Evolutionary conservation across 2,329 filamentous ascomycete species (phyloP), one percentile per base, ranked within the genome.

Genomic region (Curvularia lunata): DNA sequence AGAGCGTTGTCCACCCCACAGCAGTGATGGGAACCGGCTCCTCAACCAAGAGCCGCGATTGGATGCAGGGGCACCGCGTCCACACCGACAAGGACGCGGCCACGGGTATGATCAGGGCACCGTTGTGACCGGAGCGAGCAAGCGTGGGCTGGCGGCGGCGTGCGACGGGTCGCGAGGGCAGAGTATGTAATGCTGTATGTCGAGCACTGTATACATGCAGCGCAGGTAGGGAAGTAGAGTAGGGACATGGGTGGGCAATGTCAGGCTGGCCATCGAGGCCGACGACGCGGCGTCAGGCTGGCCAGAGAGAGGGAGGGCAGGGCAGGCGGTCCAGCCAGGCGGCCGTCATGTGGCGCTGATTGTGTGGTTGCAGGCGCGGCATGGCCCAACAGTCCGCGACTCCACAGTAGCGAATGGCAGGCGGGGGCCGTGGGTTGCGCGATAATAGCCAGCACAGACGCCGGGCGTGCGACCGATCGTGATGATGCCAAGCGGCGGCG

Each of bases 401-500:
- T 62, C 61, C 65, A 66, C 67, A 55, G 49, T 55, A 59, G 59
- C 56, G 45, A 64, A 66, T 64, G 58, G 55, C 57, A 46, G 53
- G 53, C 43, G 52, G 59, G 62, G 59, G 64, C 64, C 60, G 63
- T 67, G 63, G 64, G 62, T 62, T 65, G 61, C 56, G 54, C 50
- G 48, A 59, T 34, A 54, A 59, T 63, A 47, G 50, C 59, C 58
- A 65, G 66, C 70, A 72, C 62, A 60, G 64, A 63, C 64, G 56
- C 52, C 55, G 49, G 59, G 60, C 56, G 54, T 61, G 56, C 66
- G 61, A 61, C 55, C 58, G 69, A 74, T 74, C 62, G 64, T 60
- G 70, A 72, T 74, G 56, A 55, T 52, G 69, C 67, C 71, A 71
- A 70, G 65, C 45, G 28, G 48, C 32, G 32, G 57, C 58, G 42